Percentiles rank a stretch among this genome's conserved stretches.
Conservation (phyloP, 495 filamentous ascomycete species). For the Podospora pseudoanserina region DNA sequence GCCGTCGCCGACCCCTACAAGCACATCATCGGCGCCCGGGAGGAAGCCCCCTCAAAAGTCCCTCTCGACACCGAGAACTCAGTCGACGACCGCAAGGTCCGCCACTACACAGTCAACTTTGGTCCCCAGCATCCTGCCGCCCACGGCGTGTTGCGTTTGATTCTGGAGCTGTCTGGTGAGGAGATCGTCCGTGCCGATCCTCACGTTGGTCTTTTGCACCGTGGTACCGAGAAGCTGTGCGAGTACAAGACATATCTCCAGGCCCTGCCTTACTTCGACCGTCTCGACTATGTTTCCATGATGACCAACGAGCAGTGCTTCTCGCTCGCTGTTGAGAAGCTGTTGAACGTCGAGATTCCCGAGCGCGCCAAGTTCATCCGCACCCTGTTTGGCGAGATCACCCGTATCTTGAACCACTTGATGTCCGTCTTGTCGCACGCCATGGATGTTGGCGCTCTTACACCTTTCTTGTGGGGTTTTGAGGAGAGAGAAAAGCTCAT, state of each 20-base stretch:
- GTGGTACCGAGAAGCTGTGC: slow-evolving; percentile 99
- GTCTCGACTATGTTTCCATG: slow-evolving; percentile 99
- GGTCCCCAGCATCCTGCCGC: slow-evolving; percentile 98
- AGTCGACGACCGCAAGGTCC: slow-evolving; percentile 74
- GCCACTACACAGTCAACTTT: slow-evolving; percentile 99
- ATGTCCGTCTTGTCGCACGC: slow-evolving; percentile 98
- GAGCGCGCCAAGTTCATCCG: slow-evolving; percentile 95
- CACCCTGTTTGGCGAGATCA: slow-evolving; percentile 95
- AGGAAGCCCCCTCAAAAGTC: slow-evolving; percentile 25
- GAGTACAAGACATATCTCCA: slow-evolving; percentile 99
- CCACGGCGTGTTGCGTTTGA: slow-evolving; percentile 95
- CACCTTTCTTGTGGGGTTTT: slow-evolving; percentile 99
- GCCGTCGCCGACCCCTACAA: slow-evolving; percentile 42
- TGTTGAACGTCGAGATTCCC: slow-evolving; percentile 95
- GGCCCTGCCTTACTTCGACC: slow-evolving; percentile 97
- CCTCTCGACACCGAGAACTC: slow-evolving; percentile 37
- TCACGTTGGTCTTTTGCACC: slow-evolving; percentile 92
- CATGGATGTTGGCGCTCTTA: slow-evolving; percentile 98
- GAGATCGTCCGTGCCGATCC: slow-evolving; percentile 96
- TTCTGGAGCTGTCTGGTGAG: slow-evolving; percentile 96
- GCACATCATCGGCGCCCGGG: slow-evolving; percentile 1
- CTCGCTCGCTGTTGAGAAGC: slow-evolving; percentile 91
- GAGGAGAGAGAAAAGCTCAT: slow-evolving; percentile 99
- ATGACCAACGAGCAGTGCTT: slow-evolving; percentile 99
- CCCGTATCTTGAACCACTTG: slow-evolving; percentile 90